A percentile compares a stretch with the other conserved stretches of the same genome.
Evolutionary conservation across 2,329 filamentous ascomycete genomes (phyloP).

Genomic region (Phaeomoniella chlamydospora): DNA sequence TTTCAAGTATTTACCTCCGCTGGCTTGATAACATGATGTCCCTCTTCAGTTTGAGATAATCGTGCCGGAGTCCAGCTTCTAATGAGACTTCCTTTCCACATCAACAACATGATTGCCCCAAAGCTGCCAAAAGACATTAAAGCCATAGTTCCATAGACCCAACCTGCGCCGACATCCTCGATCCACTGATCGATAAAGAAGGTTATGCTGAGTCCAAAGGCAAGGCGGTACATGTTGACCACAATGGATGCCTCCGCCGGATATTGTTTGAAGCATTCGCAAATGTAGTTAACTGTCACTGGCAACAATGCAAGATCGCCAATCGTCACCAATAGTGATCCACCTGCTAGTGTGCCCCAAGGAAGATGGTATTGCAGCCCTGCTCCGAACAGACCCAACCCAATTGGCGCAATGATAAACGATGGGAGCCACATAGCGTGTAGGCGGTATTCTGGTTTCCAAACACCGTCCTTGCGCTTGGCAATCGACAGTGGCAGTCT

Average conservation of each 20-base stretch:
- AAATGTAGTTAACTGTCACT: conserved; percentile 16
- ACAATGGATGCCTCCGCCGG: conserved; percentile 21
- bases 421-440: conserved; percentile 15
- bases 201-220: conserved; percentile 21
- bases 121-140: conserved; percentile 19
- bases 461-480: conserved; percentile 14
- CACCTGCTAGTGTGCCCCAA: conserved; percentile 15
- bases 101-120: conserved; percentile 8
- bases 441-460: conserved; percentile 26
- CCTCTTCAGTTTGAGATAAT: conserved; percentile 2
- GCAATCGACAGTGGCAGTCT: conserved; percentile 21
- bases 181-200: conserved; percentile 27
- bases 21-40: conserved; percentile 2
- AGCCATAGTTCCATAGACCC: conserved; percentile 27
- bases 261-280: conserved; percentile 19
- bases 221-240: conserved; percentile 19
- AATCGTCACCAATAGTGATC: conserved; percentile 24
- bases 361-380: conserved; percentile 4
- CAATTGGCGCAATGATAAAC: conserved; percentile 16
- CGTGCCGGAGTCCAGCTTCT: conserved; percentile 2
- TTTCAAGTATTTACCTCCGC: background rate
- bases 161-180: conserved; percentile 18
- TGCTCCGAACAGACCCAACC: conserved; percentile 17
- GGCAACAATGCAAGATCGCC: conserved; percentile 17
- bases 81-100: conserved; percentile 5